Evolutionary conservation across 2,329 filamentous ascomycete species (phyloP), one percentile per base, ranked within the genome.

Genomic region (Fusarium sterilihyphosum): DNA sequence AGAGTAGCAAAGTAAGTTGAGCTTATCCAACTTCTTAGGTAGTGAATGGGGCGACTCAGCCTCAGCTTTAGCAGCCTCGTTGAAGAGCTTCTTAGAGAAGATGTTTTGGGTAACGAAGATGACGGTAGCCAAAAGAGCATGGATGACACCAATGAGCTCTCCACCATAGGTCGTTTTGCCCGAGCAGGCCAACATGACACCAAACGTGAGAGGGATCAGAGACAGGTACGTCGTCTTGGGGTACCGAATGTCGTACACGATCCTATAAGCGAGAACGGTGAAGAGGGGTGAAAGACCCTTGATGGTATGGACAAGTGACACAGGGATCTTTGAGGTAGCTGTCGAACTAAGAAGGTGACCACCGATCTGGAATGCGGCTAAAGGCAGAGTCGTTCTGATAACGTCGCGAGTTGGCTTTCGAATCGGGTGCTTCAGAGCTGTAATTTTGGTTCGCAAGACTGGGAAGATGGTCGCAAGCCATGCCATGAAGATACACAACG

Each of bases 31-130:
- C 83, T 98, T 98, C 71, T 92, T 91, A 49, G 91, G 89, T 63
- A 89, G 88, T 18, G 87, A 84, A 2, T 88, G 87, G 12, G 87
- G 82, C 2, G 89, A 89, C 61, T 98, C 94, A 13, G 92, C 90
- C 83, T 98, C 96, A 5, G 94, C 93, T 67, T 92, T 92, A 12
- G 94, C 92, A 12, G 94, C 94, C 80, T 98, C 95, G 82, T 98
- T 99, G 87, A 99, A 99, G 16, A 99, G 91, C 75, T 94, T 94
- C 84, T 99, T 99, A 26, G 96, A 98, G 75, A 98, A 97, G 65
- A 99, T 99, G 81, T 99, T 99, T 81, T 99, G 96, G 0, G 95
- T 96, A 41, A 99, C 96, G 80, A 99, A 99, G 74, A 98, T 93
- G 64, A 98, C 86, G 13, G 96, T 94, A n/a, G 94, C 95, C 40